These are phyloP conservation scores for Mycosarcoma maydis DNA, from an alignment of 1,284 basidiomycete genomes.

Conservation along the genomic window DNA sequence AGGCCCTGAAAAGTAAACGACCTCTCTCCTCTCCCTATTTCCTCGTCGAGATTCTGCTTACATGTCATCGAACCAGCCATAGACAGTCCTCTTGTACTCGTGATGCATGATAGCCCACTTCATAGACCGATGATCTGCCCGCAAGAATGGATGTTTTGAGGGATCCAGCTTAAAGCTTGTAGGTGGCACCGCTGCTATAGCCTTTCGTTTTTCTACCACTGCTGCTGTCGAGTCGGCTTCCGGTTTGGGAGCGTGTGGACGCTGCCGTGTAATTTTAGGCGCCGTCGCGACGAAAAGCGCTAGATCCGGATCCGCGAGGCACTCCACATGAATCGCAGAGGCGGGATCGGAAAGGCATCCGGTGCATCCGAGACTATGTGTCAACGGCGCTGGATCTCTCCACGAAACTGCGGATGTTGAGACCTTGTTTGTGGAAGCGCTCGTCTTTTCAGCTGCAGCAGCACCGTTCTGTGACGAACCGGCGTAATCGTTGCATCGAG, in stretches of 20 bases:
- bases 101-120: slow-evolving; percentile 52
- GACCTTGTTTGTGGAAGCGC: not conserved
- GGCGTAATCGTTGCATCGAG: slow-evolving; percentile 12
- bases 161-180: slow-evolving; percentile 25
- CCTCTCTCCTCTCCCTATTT: not conserved
- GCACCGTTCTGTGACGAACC: not conserved
- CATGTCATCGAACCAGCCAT: slow-evolving; percentile 17
- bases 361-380: slow-evolving; percentile 20
- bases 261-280: slow-evolving; percentile 34
- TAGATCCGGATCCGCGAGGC: slow-evolving; percentile 24
- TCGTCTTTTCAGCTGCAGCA: not conserved
- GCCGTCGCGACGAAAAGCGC: slow-evolving; percentile 23
- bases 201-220: not conserved
- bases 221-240: not conserved
- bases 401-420: not conserved
- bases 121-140: slow-evolving; percentile 38
- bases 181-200: not conserved
- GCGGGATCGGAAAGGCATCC: slow-evolving; percentile 16
- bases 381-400: slow-evolving; percentile 18
- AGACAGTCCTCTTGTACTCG: slow-evolving; percentile 36
- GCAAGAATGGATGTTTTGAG: slow-evolving; percentile 28
- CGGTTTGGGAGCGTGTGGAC: slow-evolving; percentile 23
- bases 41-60: not conserved
- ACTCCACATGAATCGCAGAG: slow-evolving; percentile 10
- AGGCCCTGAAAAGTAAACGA: too few species aligned